These are phyloP conservation scores for Fusarium duplospermum DNA, from an alignment of 2,329 filamentous ascomycete species.

Conservation along the genomic window DNA sequence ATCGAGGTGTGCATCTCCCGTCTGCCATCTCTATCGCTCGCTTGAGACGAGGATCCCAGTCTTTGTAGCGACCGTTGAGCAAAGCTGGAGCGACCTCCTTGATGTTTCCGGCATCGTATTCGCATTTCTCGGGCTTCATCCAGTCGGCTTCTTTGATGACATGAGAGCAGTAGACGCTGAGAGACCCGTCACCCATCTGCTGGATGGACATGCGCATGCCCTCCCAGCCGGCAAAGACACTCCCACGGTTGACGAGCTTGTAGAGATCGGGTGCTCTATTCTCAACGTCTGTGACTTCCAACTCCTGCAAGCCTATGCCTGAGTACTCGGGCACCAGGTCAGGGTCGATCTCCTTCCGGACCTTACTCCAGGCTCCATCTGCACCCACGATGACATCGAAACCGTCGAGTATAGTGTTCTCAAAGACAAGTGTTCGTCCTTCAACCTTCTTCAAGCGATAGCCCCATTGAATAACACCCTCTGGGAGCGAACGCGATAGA, in stretches of 20 bases:
- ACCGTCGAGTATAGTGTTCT: constrained; percentile 47
- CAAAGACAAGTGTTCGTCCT: constrained; percentile 52
- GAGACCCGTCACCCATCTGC: constrained; percentile 60
- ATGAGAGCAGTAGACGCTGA: constrained; percentile 54
- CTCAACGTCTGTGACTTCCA: constrained; percentile 56
- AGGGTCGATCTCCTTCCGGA: constrained; percentile 48
- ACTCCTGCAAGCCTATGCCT: constrained; percentile 57
- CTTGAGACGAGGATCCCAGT: constrained; percentile 57
- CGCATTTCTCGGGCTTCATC: constrained; percentile 53
- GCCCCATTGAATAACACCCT: constrained; percentile 59
- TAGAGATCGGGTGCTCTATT: constrained; percentile 56
- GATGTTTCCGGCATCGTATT: constrained; percentile 56
- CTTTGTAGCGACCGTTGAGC: constrained; percentile 48
- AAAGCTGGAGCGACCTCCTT: constrained; percentile 53
- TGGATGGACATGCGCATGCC: constrained; percentile 54
- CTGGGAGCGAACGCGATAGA: constrained; percentile 58
- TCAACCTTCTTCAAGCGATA: constrained; percentile 55
- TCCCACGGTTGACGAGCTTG: constrained; percentile 60
- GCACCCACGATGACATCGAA: constrained; percentile 55
- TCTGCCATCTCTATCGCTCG: constrained; percentile 55
- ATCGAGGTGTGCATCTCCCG: constrained; percentile 53
- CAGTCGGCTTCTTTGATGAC: constrained; percentile 54
- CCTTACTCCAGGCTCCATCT: constrained; percentile 54
- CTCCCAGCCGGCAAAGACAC: constrained; percentile 57
- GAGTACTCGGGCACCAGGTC: constrained; percentile 57